A percentile compares a stretch with the other conserved stretches of the same genome.
phyloP scores from a whole-genome alignment of 169 alveolate genomes.

The Sarcocystis neurona region DNA sequence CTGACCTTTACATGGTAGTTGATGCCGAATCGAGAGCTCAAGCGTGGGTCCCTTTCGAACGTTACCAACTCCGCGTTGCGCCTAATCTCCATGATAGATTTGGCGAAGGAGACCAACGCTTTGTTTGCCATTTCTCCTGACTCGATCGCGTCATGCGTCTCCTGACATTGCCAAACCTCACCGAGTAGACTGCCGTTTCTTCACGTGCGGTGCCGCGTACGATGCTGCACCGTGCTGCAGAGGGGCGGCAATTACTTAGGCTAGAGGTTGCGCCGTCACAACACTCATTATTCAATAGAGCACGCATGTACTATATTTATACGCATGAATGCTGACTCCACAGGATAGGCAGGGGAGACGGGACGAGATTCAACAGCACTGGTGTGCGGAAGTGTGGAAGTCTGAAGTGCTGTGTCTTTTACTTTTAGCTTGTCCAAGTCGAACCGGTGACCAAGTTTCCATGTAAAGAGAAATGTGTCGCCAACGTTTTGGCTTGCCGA shows the following conservation, averaged over 20 bases:
- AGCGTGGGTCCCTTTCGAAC: conserved; percentile 24
- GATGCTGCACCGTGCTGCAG: too few species aligned
- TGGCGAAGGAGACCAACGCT: conserved; percentile 60
- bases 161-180: too few species aligned
- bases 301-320: too few species aligned
- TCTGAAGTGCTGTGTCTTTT: background rate
- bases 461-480: conserved; percentile 93
- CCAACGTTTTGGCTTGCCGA: conserved; percentile 95
- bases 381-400: too few species aligned
- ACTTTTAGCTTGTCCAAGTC: conserved; percentile 9
- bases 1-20: conserved; percentile 87
- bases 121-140: conserved; percentile 55
- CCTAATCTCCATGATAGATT: conserved; percentile 48
- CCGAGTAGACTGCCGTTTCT: too few species aligned
- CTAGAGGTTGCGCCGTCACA: too few species aligned
- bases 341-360: too few species aligned
- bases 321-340: too few species aligned
- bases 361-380: too few species aligned
- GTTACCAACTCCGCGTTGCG: conserved; percentile 45
- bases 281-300: too few species aligned
- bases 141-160: conserved; percentile 27
- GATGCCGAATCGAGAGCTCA: conserved; percentile 46
- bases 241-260: too few species aligned
- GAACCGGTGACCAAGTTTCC: conserved; percentile 77
- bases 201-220: too few species aligned